Percentiles rank a stretch among this genome's conserved stretches.
Conservation (phyloP, 179 eudicot species). For the Actinidia arguta region DNA sequence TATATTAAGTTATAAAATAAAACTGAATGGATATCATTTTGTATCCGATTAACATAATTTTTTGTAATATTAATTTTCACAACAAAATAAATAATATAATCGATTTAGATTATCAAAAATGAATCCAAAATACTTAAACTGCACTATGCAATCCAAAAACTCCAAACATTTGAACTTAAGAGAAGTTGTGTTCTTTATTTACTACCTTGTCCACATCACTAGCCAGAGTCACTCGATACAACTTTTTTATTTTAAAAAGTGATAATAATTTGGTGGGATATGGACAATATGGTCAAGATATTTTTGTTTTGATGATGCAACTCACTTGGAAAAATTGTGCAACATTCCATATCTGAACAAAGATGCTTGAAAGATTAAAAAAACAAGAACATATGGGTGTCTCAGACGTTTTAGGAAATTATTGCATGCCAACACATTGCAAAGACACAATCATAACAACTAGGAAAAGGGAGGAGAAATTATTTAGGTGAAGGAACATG, state of each 20-base stretch:
- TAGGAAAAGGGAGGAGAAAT: neutral
- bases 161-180: too few relatives aligned
- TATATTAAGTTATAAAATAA: too few relatives aligned
- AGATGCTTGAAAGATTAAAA: neutral
- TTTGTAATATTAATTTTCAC: too few relatives aligned
- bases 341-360: conserved; percentile 12
- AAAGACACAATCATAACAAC: neutral
- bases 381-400: neutral
- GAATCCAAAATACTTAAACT: neutral
- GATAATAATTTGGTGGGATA: neutral
- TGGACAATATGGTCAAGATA: neutral
- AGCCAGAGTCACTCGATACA: neutral
- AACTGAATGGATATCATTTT: too few relatives aligned
- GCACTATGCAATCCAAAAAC: too few relatives aligned
- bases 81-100: too few relatives aligned
- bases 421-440: neutral
- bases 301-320: neutral
- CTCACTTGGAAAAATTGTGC: neutral
- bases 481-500: too few relatives aligned
- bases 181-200: too few relatives aligned
- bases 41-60: too few relatives aligned
- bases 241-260: neutral
- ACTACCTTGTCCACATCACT: neutral
- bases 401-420: neutral
- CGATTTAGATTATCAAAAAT: neutral